Evolutionary conservation across 192 early-diverging fungal genomes (phyloP).

Genomic region (Linnemannia elongata): DNA sequence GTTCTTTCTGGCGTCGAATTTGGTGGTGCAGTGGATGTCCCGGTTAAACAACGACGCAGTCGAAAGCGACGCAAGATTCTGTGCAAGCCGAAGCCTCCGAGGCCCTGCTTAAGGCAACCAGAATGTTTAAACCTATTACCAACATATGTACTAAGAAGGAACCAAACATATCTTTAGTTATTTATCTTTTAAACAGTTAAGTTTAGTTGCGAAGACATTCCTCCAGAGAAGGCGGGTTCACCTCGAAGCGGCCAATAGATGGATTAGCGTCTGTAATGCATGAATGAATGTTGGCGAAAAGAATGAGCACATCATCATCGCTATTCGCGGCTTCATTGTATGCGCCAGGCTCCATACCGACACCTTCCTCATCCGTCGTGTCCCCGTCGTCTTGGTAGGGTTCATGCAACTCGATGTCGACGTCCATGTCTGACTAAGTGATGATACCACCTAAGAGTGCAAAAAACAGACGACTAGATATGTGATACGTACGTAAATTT

Average conservation of each 20-base stretch:
- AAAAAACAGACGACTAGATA: too few relatives aligned
- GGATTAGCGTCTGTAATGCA: not conserved
- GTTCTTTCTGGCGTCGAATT: not conserved
- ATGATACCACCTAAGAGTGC: too few relatives aligned
- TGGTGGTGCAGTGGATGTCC: not conserved
- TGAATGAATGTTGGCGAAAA: conserved; percentile 15
- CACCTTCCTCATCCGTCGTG: too few relatives aligned
- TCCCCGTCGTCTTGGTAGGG: too few relatives aligned
- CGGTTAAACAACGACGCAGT: not conserved
- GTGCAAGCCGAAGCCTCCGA: not conserved
- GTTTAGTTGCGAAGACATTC: conserved; percentile 12
- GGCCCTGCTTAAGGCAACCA: not conserved
- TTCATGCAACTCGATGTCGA: too few relatives aligned
- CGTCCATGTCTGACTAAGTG: too few relatives aligned
- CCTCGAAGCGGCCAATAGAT: not conserved
- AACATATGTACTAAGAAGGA: not conserved
- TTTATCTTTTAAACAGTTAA: not conserved
- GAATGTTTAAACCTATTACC: not conserved
- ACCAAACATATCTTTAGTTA: too few relatives aligned
- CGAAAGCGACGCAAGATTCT: too few relatives aligned
- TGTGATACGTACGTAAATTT: too few relatives aligned
- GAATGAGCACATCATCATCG: not conserved
- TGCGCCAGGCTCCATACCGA: too few relatives aligned
- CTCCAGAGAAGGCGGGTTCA: not conserved
- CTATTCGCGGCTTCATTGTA: too few relatives aligned